A percentile compares a stretch with the other conserved stretches of the same genome.
phyloP scores from a whole-genome alignment of 2,329 filamentous ascomycete species.

The Myriosclerotinia duriaeana region DNA sequence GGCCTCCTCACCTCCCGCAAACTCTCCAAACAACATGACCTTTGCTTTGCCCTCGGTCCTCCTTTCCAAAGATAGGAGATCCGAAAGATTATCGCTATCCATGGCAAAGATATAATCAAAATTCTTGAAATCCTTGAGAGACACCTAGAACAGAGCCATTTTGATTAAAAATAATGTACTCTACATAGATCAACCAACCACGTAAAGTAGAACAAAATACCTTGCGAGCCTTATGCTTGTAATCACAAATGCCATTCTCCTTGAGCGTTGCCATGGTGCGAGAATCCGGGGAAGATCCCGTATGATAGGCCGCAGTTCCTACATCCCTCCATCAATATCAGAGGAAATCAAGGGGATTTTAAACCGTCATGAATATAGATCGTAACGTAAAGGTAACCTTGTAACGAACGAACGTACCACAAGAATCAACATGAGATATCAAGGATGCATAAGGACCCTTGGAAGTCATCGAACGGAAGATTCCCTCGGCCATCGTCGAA shows the following conservation, averaged over 20 bases:
- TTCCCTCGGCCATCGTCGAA: conserved; percentile 94
- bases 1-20: conserved; percentile 52
- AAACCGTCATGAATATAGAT: not conserved
- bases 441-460: conserved; percentile 58
- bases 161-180: conserved; percentile 23
- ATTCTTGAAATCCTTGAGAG: conserved; percentile 68
- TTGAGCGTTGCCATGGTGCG: conserved; percentile 79
- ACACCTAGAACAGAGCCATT: conserved; percentile 45
- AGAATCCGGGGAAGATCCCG: conserved; percentile 71
- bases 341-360: not conserved
- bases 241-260: conserved; percentile 72
- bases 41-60: conserved; percentile 58
- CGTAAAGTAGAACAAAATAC: conserved; percentile 45
- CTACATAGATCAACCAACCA: not conserved
- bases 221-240: conserved; percentile 74
- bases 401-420: conserved; percentile 56
- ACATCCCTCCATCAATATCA: not conserved
- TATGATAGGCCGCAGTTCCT: conserved; percentile 72
- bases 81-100: conserved; percentile 78
- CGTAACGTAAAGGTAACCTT: too few species aligned
- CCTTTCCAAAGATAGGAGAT: conserved; percentile 61
- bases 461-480: conserved; percentile 72
- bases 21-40: conserved; percentile 83
- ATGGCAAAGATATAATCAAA: conserved; percentile 97
- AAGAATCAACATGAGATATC: conserved; percentile 76